Conservation (phyloP, 2,329 filamentous ascomycete species). For the Aspergillus clavatus region DNA sequence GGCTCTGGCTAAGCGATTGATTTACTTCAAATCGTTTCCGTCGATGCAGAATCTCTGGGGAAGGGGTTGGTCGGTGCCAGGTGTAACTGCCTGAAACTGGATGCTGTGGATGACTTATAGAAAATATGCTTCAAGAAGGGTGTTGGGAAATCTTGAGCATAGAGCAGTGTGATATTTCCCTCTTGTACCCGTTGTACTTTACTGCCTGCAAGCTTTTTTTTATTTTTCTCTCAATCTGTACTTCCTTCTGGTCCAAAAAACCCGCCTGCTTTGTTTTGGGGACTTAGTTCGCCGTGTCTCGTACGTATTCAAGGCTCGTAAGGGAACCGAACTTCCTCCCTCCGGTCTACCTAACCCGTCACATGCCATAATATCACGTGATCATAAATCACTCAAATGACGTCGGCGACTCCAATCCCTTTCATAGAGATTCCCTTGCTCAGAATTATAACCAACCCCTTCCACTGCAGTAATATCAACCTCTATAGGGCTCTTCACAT, state of each 20-base stretch:
- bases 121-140: conserved; percentile 44
- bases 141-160: conserved; percentile 41
- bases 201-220: conserved; percentile 44
- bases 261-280: conserved; percentile 2
- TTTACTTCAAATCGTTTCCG: conserved; percentile 15
- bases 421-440: too few relatives aligned
- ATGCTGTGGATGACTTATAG: conserved; percentile 32
- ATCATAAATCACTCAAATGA: too few relatives aligned
- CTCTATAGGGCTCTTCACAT: too few relatives aligned
- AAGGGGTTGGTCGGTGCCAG: conserved; percentile 26
- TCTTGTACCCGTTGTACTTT: conserved; percentile 47
- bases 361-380: too few relatives aligned
- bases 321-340: too few relatives aligned
- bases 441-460: too few relatives aligned
- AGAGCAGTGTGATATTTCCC: conserved; percentile 39
- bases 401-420: too few relatives aligned
- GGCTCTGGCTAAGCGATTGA: conserved; percentile 32
- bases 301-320: too few relatives aligned
- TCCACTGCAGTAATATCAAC: too few relatives aligned
- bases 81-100: conserved; percentile 26
- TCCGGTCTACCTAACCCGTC: too few relatives aligned
- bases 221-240: conserved; percentile 32
- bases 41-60: conserved; percentile 16
- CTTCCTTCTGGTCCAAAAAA: conserved; percentile 14
- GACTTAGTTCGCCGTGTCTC: neutral